Evolutionary conservation across 768 basidiomycete species (phyloP).

Genomic region (Boletales sp.): DNA sequence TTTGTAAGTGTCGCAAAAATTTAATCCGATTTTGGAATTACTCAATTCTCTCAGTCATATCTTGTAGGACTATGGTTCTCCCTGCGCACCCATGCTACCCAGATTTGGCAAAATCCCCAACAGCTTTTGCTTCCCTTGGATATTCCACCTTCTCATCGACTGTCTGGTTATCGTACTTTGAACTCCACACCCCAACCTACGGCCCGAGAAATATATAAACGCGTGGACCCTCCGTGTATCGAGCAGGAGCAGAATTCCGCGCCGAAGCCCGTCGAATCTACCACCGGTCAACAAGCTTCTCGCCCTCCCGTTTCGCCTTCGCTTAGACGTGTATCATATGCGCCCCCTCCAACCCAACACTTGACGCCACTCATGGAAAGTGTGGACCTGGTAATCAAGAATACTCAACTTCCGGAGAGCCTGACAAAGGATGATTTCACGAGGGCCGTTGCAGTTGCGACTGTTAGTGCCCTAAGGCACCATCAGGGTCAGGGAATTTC

Average conservation of each 20-base stretch:
- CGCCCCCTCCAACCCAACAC: constrained; percentile 34
- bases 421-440: constrained; percentile 89
- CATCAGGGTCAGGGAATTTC: constrained; percentile 57
- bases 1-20: constrained; percentile 57
- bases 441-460: constrained; percentile 89
- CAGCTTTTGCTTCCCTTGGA: constrained; percentile 70
- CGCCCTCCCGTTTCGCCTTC: constrained; percentile 41
- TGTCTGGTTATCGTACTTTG: constrained; percentile 56
- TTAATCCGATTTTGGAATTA: background rate
- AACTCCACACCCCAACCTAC: constrained; percentile 7
- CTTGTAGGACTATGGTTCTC: constrained; percentile 98
- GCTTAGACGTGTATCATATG: constrained; percentile 56
- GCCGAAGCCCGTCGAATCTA: constrained; percentile 27
- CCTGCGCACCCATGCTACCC: constrained; percentile 92
- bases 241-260: constrained; percentile 31
- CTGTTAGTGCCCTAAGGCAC: constrained; percentile 85
- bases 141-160: constrained; percentile 47
- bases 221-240: constrained; percentile 37
- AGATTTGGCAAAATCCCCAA: constrained; percentile 99
- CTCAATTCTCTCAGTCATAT: constrained; percentile 65
- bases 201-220: constrained; percentile 36
- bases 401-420: constrained; percentile 50
- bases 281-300: constrained; percentile 10
- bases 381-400: constrained; percentile 74
- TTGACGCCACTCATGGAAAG: constrained; percentile 71